Evolutionary conservation across 768 basidiomycete genomes (phyloP), one percentile per base, ranked within the genome.

Genomic region (Dendrothele bispora): DNA sequence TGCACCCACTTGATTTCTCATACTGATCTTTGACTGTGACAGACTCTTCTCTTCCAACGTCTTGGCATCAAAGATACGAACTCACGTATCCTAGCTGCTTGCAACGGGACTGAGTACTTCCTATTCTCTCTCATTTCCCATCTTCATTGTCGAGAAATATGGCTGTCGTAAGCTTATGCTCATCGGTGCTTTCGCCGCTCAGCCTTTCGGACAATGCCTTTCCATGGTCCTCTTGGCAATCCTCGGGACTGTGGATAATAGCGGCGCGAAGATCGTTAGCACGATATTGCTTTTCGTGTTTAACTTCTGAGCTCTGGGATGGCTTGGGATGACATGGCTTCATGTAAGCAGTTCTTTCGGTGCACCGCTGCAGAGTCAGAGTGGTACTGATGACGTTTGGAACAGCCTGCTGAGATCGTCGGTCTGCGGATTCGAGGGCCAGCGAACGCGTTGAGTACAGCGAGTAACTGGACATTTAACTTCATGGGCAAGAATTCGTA

Each of bases 241-340:
- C 21, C 66, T 81, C n/a, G 81, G 79, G 15, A 74, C 73, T 44
- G 63, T 79, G 42, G 67, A 73, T 42, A 77, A 70, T 26, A 59
- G 62, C 8, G 75, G 68, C 1, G 65, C 78, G 3, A 77, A 79
- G 45, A 65, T 79, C 34, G 68, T 74, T 14, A 79, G 81, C 22
- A 68, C 78, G 0, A 69, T 84, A 25, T 57, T 83, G 2, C 62
- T 86, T 1, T 85, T 87, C 59, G 74, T 83, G 17, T 86, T 83
- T 71, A 84, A 85, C 61, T 80, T 82, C 67, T 87, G 86, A 56
- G 82, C 82, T 1, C 63, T 83, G 42, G 84, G 83, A 0, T 87
- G 83, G 83, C 61, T 85, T 28, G 81, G 83, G n/a, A 82, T 84
- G 77, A 82, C 84, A 1, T 86, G 83, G 82, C 67, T 86, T 51